Base-by-base conservation (phyloP, 352 stramenopile species). In the Pythium aristosporum region DNA sequence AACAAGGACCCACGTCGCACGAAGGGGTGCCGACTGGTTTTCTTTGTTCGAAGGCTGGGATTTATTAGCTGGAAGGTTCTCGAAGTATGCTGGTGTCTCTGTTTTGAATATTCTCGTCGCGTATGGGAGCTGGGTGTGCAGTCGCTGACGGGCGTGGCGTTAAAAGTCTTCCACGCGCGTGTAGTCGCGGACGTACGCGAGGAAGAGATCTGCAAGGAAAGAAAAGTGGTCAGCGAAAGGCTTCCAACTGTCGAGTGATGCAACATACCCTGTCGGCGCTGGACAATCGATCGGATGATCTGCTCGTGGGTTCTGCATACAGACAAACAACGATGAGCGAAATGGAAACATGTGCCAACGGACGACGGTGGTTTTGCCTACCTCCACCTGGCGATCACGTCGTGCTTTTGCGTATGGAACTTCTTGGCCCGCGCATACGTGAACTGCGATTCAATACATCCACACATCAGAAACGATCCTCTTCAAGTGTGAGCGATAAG, bases 141-240 rank as follows among this genome's bases (percentile, higher is more conserved):
- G 36, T 20, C 39, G 39, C 39, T 30, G 25, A 30, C 3, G 25
- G 25, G 3, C 11, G 34, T 10, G 8, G 34, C 11, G 34, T 39
- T 13, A 39, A 44, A 67, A 64, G 57, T 79, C 70, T 16, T 81
- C 74, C 10, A 74, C 71, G 18, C 57, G 61, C 18, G 74, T 81
- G 69, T 79, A 81, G 25, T 72, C 64, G 42, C 74, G 68, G 46
- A 81, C 74, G 41, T 81, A 81, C 42, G 78, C 69, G 56, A 79
- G 67, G 59, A 81, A 81, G 46, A 81, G 63, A 36, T 69, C 74
- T 81, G 37, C 10, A 13, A 37, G 52, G 4, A 54, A 11, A 54
- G 32, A 9, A 54, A 25, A 34, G 16, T 61, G 2, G 23, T 20
- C 23, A 20, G 16, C 9, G 41, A 28, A 12, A 25, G 42, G 11